Evolutionary conservation across 768 basidiomycete genomes (phyloP).

Genomic region (Amanita muscaria): DNA sequence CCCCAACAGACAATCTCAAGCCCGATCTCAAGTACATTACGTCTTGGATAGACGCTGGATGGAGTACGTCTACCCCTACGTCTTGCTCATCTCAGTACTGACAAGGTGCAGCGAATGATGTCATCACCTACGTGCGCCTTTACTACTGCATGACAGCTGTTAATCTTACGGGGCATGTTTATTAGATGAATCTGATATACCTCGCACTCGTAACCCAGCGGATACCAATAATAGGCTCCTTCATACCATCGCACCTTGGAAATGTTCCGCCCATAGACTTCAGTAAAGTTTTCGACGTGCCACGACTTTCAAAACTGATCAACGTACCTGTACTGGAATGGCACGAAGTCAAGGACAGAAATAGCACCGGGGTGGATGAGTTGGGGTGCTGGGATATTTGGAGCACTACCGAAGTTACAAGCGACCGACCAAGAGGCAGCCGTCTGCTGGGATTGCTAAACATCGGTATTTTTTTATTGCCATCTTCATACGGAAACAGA

Average conservation of each 20-base stretch:
- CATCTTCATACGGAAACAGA: too few relatives aligned
- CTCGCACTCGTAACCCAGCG: conserved; percentile 50
- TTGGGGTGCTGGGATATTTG: conserved; percentile 51
- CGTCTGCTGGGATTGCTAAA: conserved; percentile 26
- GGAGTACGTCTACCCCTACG: conserved; percentile 41
- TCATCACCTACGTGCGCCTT: conserved; percentile 55
- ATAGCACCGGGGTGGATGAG: conserved; percentile 32
- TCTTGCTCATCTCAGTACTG: not conserved
- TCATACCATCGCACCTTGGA: conserved; percentile 50
- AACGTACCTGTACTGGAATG: conserved; percentile 49
- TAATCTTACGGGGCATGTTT: not conserved
- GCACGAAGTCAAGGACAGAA: conserved; percentile 48
- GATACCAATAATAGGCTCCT: conserved; percentile 49
- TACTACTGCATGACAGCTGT: not conserved
- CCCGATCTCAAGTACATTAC: conserved; percentile 57
- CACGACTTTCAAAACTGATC: conserved; percentile 35
- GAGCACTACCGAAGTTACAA: conserved; percentile 35
- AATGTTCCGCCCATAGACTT: conserved; percentile 43
- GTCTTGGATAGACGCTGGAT: conserved; percentile 70
- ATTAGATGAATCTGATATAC: conserved; percentile 48
- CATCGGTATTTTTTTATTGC: conserved; percentile 28
- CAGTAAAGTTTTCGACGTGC: conserved; percentile 53
- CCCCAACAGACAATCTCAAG: conserved; percentile 49
- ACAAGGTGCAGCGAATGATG: conserved; percentile 54
- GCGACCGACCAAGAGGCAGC: conserved; percentile 31